A percentile compares a stretch with the other conserved stretches of the same genome.
Conservation (phyloP, 805 yeast species). For the Candida schatavii region DNA sequence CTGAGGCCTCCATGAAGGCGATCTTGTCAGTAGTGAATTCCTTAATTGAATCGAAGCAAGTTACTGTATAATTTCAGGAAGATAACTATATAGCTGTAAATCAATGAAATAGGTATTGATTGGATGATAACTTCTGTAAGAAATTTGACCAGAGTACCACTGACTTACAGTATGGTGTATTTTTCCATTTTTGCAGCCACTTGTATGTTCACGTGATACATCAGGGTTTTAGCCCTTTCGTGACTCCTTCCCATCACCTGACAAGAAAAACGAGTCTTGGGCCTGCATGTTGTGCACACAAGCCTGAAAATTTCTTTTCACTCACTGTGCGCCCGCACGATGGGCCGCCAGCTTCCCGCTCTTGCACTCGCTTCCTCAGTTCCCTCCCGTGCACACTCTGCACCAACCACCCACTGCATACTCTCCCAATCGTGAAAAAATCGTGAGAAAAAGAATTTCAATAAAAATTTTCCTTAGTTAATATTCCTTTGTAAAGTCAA, state of each 20-base stretch:
- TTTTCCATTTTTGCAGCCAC: no score
- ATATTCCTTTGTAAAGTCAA: slow-evolving; percentile 2
- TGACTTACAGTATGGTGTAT: no score
- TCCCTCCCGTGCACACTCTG: background rate
- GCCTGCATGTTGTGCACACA: background rate
- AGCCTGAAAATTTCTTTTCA: background rate
- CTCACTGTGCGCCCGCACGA: background rate
- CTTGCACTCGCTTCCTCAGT: no score
- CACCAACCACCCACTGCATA: background rate
- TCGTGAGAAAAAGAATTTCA: background rate
- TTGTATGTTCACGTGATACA: no score
- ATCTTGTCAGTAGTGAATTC: slow-evolving; percentile 62
- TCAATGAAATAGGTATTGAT: no score
- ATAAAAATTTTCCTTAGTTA: background rate
- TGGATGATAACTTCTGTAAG: no score
- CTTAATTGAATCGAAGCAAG: slow-evolving; percentile 19
- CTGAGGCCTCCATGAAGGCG: slow-evolving; percentile 77
- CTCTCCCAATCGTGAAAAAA: background rate
- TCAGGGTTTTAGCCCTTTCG: no score
- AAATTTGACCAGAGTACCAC: no score
- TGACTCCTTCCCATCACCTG: no score
- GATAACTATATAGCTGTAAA: no score
- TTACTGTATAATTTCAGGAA: slow-evolving; percentile 3
- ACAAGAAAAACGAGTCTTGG: no score
- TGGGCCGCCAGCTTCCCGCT: no score